phyloP scores from a whole-genome alignment of 2,329 filamentous ascomycete genomes.

The Penicillium olsonii region DNA sequence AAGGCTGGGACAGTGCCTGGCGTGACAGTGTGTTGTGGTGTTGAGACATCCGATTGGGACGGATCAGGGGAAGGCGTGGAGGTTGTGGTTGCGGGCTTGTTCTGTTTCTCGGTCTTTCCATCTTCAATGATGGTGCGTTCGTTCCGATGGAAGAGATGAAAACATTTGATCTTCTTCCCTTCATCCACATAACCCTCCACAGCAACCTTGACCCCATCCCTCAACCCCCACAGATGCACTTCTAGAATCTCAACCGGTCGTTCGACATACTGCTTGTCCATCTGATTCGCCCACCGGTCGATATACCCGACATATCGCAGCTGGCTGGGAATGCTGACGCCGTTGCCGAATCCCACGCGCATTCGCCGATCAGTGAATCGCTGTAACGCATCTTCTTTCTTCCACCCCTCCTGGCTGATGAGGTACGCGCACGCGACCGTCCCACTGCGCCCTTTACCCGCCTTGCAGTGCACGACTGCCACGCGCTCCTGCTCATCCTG shows the following conservation, averaged over 20 bases:
- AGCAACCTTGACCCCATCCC: constrained; percentile 82
- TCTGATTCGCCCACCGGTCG: constrained; percentile 74
- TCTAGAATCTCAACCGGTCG: constrained; percentile 81
- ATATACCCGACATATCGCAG: constrained; percentile 85
- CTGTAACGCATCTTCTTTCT: constrained; percentile 61
- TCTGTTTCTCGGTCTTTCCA: constrained; percentile 23
- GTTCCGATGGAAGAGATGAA: constrained; percentile 73
- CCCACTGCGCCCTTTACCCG: constrained; percentile 90
- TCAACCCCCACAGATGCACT: constrained; percentile 84
- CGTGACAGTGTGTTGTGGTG: constrained; percentile 18
- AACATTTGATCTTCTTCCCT: constrained; percentile 78
- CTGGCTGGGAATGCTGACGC: constrained; percentile 92
- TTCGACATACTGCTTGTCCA: constrained; percentile 78
- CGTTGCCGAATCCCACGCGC: constrained; percentile 82
- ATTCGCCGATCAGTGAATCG: constrained; percentile 82
- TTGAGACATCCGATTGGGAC: constrained; percentile 17
- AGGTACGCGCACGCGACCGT: constrained; percentile 86
- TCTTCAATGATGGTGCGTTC: constrained; percentile 62
- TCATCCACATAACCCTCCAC: constrained; percentile 87
- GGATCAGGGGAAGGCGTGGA: constrained; percentile 15
- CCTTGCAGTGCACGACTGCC: constrained; percentile 93
- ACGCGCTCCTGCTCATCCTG: constrained; percentile 58
- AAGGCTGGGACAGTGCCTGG: constrained; percentile 67
- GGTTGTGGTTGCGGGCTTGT: neutral
- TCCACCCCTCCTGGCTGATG: constrained; percentile 80